Evolutionary conservation across 352 stramenopile genomes (phyloP).

Genomic region (Phytophthora sp.): DNA sequence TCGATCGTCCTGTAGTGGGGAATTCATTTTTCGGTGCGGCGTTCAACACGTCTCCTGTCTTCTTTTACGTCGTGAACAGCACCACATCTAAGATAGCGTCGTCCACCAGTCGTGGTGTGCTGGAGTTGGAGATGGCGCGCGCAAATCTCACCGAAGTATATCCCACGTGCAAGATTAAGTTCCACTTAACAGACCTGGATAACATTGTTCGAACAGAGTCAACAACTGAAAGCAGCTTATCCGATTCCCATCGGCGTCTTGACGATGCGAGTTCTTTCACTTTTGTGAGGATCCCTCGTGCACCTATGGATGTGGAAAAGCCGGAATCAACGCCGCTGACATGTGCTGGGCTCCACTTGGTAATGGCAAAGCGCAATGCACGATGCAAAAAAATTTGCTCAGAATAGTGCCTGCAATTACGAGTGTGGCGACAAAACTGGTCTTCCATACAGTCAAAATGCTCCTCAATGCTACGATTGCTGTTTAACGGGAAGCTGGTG

Average conservation of each 20-base stretch:
- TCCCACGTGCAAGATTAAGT: conserved; percentile 6
- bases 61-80: background rate
- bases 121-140: background rate
- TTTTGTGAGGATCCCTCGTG: background rate
- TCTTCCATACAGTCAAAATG: background rate
- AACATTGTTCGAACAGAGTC: background rate
- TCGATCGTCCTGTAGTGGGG: background rate
- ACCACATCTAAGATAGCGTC: too few species aligned
- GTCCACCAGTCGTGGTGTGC: background rate
- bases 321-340: background rate
- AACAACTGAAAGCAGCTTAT: background rate
- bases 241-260: background rate
- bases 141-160: background rate
- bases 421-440: background rate
- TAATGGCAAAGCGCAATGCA: background rate
- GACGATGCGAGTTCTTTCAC: background rate
- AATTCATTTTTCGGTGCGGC: background rate
- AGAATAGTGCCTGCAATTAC: background rate
- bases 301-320: background rate
- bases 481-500: background rate
- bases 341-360: background rate
- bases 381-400: background rate
- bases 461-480: background rate
- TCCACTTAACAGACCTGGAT: background rate
- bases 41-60: background rate